Conservation (phyloP, 2,329 filamentous ascomycete species). For the Sclerotinia trifoliorum region DNA sequence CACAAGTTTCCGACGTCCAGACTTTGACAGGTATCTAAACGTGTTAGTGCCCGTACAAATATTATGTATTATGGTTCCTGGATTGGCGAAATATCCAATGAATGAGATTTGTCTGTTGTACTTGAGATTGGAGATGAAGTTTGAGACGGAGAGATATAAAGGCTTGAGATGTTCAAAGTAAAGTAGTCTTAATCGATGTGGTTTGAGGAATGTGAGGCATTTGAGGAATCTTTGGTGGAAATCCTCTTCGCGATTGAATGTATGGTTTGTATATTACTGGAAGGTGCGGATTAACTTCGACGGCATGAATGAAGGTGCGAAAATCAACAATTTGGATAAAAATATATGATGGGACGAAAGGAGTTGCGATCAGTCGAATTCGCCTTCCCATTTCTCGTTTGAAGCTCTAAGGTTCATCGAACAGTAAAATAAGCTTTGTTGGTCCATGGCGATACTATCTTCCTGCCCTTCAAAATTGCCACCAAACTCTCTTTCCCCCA, state of each 20-base stretch:
- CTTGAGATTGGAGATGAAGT: not conserved
- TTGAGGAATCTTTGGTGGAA: not conserved
- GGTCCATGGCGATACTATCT: not conserved
- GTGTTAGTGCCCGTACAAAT: not conserved
- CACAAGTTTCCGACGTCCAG: not conserved
- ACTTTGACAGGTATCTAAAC: not conserved
- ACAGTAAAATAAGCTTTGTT: not conserved
- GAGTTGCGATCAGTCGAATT: not conserved
- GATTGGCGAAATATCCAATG: not conserved
- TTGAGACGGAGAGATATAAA: not conserved
- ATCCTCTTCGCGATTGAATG: not conserved
- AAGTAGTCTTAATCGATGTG: not conserved
- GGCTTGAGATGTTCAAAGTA: not conserved
- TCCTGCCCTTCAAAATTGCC: not conserved
- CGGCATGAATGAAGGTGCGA: too few relatives aligned
- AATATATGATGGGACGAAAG: not conserved
- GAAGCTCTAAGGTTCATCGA: not conserved
- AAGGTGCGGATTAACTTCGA: too few relatives aligned
- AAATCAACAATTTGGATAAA: not conserved
- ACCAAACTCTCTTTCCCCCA: not conserved
- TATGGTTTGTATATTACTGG: too few relatives aligned
- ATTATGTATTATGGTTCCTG: not conserved
- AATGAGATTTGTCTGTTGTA: not conserved
- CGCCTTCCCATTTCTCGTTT: too few relatives aligned
- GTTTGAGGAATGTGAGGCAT: not conserved